These are phyloP conservation scores for Diaporthe destruens DNA, from an alignment of 2,329 filamentous ascomycete genomes.

Conservation along the genomic window DNA sequence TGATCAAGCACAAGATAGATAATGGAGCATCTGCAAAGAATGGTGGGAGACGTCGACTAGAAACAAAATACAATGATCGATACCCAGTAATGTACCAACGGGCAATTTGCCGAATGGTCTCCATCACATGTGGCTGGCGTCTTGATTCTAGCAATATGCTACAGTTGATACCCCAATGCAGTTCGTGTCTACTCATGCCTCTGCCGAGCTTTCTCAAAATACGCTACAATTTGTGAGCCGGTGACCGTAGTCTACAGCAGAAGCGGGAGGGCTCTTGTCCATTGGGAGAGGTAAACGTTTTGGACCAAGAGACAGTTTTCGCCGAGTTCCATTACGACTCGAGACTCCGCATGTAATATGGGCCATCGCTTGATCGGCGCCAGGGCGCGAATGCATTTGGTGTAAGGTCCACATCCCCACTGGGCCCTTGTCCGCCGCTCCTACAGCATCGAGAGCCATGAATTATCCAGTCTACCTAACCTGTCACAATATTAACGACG, in stretches of 20 bases:
- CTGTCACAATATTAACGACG: background rate
- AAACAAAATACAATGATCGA: background rate
- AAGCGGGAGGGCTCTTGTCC: background rate
- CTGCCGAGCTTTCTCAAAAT: no score
- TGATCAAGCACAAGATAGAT: background rate
- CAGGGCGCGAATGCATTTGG: background rate
- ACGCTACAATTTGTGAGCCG: background rate
- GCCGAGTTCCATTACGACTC: no score
- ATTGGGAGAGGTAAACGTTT: background rate
- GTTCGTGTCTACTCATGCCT: no score
- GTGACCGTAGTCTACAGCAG: background rate
- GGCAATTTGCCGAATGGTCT: no score
- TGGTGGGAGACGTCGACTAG: background rate
- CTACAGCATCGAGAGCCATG: no score
- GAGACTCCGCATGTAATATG: background rate
- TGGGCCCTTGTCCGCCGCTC: no score
- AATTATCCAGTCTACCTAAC: no score
- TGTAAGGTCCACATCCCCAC: background rate
- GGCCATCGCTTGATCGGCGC: background rate
- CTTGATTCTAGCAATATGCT: background rate
- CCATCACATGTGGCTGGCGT: no score
- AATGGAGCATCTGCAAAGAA: slow-evolving; percentile 14
- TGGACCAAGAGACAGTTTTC: background rate
- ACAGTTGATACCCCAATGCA: background rate
- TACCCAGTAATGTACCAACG: background rate